Conservation (phyloP, 768 basidiomycete genomes). For the Termitomyces titanicus region DNA sequence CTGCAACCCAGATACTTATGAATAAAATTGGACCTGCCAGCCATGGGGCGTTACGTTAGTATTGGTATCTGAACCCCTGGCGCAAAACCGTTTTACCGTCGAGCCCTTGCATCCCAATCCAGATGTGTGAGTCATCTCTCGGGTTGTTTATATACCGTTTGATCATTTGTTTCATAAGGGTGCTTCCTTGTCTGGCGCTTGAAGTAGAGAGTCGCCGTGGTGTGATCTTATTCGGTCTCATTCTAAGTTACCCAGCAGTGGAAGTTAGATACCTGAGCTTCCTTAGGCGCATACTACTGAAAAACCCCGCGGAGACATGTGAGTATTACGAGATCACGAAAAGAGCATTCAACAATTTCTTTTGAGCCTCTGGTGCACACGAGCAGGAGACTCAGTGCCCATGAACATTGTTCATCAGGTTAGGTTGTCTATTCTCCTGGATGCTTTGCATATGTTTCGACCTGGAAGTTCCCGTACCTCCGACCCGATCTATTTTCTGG, state of each 20-base stretch:
- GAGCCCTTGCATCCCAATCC: not conserved
- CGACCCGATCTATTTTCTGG: slow-evolving; percentile 1
- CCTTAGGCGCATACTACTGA: not conserved
- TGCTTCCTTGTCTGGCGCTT: not conserved
- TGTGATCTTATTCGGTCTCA: not conserved
- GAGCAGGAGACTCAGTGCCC: no score
- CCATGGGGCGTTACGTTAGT: not conserved
- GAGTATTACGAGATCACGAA: slow-evolving; percentile 4
- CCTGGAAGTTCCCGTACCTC: not conserved
- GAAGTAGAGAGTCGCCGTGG: not conserved
- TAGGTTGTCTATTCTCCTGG: not conserved
- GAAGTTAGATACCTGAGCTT: slow-evolving; percentile 3
- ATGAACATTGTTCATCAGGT: not conserved
- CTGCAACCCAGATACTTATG: not conserved
- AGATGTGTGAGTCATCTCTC: not conserved
- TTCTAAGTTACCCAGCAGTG: no score
- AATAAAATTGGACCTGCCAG: not conserved
- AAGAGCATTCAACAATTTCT: not conserved
- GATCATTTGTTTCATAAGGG: not conserved
- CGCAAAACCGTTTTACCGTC: not conserved
- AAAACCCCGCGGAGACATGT: slow-evolving; percentile 12
- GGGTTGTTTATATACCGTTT: not conserved
- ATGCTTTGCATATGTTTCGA: slow-evolving; percentile 7
- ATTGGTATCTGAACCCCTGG: not conserved
- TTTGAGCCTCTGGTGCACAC: not conserved